A percentile compares a stretch with the other conserved stretches of the same genome.
Evolutionary conservation across 2,329 filamentous ascomycete species (phyloP).

Genomic region (Pseudogymnoascus pannorum): DNA sequence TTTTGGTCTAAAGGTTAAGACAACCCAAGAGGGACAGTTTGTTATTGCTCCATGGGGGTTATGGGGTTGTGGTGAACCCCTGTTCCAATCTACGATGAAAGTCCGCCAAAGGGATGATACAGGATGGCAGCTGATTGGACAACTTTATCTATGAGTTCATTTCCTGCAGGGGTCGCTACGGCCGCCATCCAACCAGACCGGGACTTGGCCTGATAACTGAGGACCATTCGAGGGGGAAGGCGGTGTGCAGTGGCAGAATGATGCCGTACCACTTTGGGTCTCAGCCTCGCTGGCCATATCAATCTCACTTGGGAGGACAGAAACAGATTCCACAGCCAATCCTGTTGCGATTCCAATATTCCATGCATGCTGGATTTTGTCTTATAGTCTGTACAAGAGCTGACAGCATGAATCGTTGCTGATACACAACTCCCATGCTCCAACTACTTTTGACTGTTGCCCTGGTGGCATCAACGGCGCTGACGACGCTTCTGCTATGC

Average conservation of each 20-base stretch:
- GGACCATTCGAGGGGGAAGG: neutral
- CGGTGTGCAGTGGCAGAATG: neutral
- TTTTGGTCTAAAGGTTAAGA: neutral
- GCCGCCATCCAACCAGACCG: neutral
- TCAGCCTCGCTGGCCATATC: neutral
- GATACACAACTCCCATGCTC: conserved; percentile 21
- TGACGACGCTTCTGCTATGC: conserved; percentile 28
- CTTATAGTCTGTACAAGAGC: too few relatives aligned
- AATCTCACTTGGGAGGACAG: neutral
- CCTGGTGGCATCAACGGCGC: conserved; percentile 26
- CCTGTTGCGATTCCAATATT: neutral
- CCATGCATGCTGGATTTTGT: neutral
- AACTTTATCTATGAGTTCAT: neutral
- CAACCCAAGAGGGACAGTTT: conserved; percentile 5
- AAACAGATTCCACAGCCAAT: neutral
- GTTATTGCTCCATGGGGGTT: neutral
- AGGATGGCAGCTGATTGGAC: neutral
- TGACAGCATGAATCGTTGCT: neutral
- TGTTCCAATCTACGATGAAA: neutral
- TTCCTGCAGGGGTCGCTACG: neutral
- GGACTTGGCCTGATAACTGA: neutral
- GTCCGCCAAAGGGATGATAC: neutral
- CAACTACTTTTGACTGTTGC: conserved; percentile 25
- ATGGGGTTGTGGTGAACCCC: conserved; percentile 1
- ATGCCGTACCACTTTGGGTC: neutral